Percentiles rank a stretch among this genome's conserved stretches.
These are phyloP conservation scores for Ocimum tenuiflorum DNA, from an alignment of 257 asterid genomes.

Conservation along the genomic window DNA sequence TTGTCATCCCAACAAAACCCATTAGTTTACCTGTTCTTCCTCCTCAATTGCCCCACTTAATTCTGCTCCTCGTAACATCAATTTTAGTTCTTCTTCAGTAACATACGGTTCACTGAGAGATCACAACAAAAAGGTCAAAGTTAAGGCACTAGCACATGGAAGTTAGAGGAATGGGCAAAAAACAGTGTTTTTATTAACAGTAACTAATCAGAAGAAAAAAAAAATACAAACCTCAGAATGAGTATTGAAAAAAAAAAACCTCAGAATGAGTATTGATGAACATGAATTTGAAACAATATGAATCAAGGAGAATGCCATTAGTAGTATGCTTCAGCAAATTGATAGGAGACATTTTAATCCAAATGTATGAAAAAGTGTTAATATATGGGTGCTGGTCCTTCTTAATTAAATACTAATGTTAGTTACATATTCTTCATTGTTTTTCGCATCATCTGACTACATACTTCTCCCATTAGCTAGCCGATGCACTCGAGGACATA, in stretches of 20 bases:
- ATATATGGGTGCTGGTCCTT: conserved; percentile 1
- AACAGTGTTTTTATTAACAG: conserved; percentile 3
- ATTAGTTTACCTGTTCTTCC: conserved; percentile 80
- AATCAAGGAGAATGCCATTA: neutral
- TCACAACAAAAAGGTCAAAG: conserved; percentile 17
- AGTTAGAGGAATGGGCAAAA: conserved; percentile 3
- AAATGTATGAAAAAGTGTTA: conserved; percentile 9
- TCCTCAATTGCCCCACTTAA: conserved; percentile 98
- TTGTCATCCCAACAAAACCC: conserved; percentile 12
- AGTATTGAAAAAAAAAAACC: no score
- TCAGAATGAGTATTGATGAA: no score
- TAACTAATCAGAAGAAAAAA: conserved; percentile 3
- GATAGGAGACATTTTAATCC: neutral
- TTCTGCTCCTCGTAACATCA: conserved; percentile 99
- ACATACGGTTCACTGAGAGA: conserved; percentile 84
- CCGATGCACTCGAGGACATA: neutral
- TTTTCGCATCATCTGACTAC: neutral
- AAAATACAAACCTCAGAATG: neutral
- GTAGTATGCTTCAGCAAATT: neutral
- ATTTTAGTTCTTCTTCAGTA: conserved; percentile 92
- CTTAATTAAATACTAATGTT: neutral
- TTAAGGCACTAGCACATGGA: neutral
- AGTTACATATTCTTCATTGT: neutral
- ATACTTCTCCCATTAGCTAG: neutral
- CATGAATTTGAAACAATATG: neutral